A percentile compares a stretch with the other conserved stretches of the same genome.
These are phyloP conservation scores for Phycomyces nitens DNA, from an alignment of 192 early-diverging fungal genomes.

Conservation along the genomic window DNA sequence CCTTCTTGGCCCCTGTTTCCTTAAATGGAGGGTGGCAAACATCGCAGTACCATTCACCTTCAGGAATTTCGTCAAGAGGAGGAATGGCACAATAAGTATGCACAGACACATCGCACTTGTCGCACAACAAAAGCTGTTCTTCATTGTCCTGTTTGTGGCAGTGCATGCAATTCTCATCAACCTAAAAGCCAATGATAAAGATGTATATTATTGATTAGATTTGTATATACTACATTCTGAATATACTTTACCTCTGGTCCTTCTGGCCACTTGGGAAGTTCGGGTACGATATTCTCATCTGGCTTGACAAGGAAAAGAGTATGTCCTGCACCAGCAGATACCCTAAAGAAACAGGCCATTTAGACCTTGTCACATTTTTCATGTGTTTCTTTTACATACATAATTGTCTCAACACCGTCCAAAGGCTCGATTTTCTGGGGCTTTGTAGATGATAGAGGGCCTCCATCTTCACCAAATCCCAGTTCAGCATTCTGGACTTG, in stretches of 20 bases:
- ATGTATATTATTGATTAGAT: not conserved
- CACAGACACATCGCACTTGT: slow-evolving; percentile 45
- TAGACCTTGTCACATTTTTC: not conserved
- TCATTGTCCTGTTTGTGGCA: slow-evolving; percentile 45
- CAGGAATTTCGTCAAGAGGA: slow-evolving; percentile 42
- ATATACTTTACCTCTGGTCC: slow-evolving; percentile 23
- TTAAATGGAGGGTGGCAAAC: slow-evolving; percentile 27
- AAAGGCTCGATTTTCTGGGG: slow-evolving; percentile 44
- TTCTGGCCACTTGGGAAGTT: slow-evolving; percentile 46
- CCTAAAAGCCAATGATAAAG: slow-evolving; percentile 11
- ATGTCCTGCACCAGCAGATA: slow-evolving; percentile 41
- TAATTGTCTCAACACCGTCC: slow-evolving; percentile 36
- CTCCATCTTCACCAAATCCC: slow-evolving; percentile 43
- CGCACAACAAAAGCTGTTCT: slow-evolving; percentile 45
- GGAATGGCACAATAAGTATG: slow-evolving; percentile 46
- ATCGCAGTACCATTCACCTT: slow-evolving; percentile 57
- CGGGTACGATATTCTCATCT: slow-evolving; percentile 41
- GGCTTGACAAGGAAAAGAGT: slow-evolving; percentile 40
- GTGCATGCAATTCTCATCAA: slow-evolving; percentile 44
- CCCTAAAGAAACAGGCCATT: not conserved
- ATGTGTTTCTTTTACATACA: slow-evolving; percentile 18
- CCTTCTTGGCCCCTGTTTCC: not conserved
- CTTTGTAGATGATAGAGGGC: slow-evolving; percentile 33
- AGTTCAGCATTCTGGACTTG: slow-evolving; percentile 42
- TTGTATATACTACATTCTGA: not conserved